Evolutionary conservation across 805 yeast genomes (phyloP), one percentile per base, ranked within the genome.

Genomic region (Cyberlindnera subsufficiens): DNA sequence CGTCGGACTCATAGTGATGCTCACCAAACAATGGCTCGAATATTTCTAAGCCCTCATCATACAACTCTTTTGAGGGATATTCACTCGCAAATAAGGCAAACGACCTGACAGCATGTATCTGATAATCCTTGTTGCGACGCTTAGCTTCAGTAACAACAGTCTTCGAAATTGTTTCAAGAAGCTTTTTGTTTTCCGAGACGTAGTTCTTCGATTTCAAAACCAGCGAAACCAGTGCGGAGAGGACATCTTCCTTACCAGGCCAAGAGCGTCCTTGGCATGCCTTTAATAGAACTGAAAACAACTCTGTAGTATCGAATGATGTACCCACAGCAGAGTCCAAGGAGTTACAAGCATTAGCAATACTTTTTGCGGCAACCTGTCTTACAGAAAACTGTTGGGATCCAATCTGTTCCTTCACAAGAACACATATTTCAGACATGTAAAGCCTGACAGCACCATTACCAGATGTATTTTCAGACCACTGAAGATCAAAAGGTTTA

Each of bases 381-480:
- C 96, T 73, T 4, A 85, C 67, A 15, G 67, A 66, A 66, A 85
- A 86, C 42, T 77, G 73, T 31, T 68, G 75, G 2, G 89, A 80
- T 3, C 59, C 56, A 37, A 89, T 68, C 46, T 83, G 65, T 2
- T 52, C 54, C 27, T 69, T 66, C 17, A 79, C 70, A 17, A 86
- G 55, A 0, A 56, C 62, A 18, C 81, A 60, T 33, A 93, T 86
- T 50, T 91, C 97, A 11, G 64, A 59, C 32, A 85, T 63, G 52
- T 88, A 88, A 2, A 88, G 65, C 50, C 75, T 77, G 14, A 88
- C 68, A 0, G 95, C 80, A 31, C 79, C 83, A 17, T 70, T 63
- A 7, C 88, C 86, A 2, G 95, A 90, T 3, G 91, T 77, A 39
- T 79, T 77, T 52, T 86, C 95, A 9, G 74, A 68, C 96, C 97